Percentiles rank a stretch among this genome's conserved stretches.
Evolutionary conservation across 2,329 filamentous ascomycete species (phyloP).

Genomic region (Xylaria sp.): DNA sequence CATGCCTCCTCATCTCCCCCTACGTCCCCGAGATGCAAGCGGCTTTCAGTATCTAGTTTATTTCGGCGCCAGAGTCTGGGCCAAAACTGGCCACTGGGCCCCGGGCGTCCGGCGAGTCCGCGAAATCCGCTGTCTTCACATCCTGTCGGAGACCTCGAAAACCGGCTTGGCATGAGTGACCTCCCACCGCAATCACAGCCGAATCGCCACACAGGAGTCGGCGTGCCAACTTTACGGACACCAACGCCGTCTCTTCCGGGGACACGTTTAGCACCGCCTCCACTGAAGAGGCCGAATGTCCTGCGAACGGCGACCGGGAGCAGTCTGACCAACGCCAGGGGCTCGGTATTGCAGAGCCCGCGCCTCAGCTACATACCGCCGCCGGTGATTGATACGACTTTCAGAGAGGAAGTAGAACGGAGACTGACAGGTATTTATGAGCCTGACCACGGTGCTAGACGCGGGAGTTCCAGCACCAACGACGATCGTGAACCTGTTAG

Average conservation of each 20-base stretch:
- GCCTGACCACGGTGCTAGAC: background rate
- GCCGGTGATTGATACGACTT: constrained; percentile 36
- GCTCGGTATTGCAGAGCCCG: constrained; percentile 30
- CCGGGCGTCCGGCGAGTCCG: constrained; percentile 6
- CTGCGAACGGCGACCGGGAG: background rate
- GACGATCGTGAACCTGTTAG: constrained; percentile 11
- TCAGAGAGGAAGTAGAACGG: constrained; percentile 23
- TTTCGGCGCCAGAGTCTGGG: constrained; percentile 30
- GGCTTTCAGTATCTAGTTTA: constrained; percentile 15
- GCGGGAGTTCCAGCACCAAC: background rate
- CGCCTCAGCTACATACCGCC: constrained; percentile 34
- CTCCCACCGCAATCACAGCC: background rate
- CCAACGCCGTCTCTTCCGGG: constrained; percentile 22
- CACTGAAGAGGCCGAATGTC: background rate
- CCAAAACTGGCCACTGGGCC: constrained; percentile 37
- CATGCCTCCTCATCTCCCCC: constrained; percentile 10
- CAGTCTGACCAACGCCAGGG: constrained; percentile 17
- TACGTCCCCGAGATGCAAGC: constrained; percentile 13
- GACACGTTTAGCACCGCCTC: constrained; percentile 14
- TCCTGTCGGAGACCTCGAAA: constrained; percentile 32
- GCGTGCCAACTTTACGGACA: constrained; percentile 9
- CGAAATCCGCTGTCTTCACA: constrained; percentile 36
- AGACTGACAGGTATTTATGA: background rate
- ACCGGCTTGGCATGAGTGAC: constrained; percentile 22
- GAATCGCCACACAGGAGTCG: background rate